Conservation (phyloP, 2,329 filamentous ascomycete genomes). For the Ceratocystis albifundus region DNA sequence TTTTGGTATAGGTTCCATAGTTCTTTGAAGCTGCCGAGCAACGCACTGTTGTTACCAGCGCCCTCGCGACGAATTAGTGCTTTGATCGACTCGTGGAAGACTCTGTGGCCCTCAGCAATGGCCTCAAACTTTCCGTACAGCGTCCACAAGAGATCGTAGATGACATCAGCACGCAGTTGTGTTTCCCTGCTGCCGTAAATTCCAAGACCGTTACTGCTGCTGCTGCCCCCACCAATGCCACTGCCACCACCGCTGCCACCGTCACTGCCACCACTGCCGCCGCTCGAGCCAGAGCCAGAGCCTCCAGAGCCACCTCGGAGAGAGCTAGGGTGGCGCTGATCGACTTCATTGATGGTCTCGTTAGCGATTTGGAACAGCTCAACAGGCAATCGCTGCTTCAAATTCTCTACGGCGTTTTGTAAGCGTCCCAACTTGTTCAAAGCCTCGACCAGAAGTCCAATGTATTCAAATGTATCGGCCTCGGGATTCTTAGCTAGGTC, state of each 20-base stretch:
- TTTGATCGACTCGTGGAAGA: slow-evolving; percentile 83
- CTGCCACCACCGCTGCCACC: slow-evolving; percentile 49
- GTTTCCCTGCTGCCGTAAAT: slow-evolving; percentile 59
- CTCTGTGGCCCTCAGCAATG: slow-evolving; percentile 87
- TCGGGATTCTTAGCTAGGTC: slow-evolving; percentile 90
- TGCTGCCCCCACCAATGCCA: neutral
- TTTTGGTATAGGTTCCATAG: slow-evolving; percentile 97
- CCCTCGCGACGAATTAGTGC: slow-evolving; percentile 77
- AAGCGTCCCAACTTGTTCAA: slow-evolving; percentile 80
- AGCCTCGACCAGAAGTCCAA: slow-evolving; percentile 75
- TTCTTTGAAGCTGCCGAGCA: slow-evolving; percentile 86
- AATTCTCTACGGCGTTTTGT: slow-evolving; percentile 73
- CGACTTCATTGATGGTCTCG: slow-evolving; percentile 87
- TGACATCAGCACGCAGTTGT: slow-evolving; percentile 67
- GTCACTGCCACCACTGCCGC: slow-evolving; percentile 45
- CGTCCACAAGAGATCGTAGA: slow-evolving; percentile 84
- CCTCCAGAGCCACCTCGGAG: slow-evolving; percentile 44
- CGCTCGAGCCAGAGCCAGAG: neutral
- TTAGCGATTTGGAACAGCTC: slow-evolving; percentile 91
- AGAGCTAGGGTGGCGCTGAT: slow-evolving; percentile 80
- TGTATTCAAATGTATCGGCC: slow-evolving; percentile 88
- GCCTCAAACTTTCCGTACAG: slow-evolving; percentile 95
- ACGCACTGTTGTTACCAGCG: slow-evolving; percentile 47
- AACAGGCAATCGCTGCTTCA: slow-evolving; percentile 86
- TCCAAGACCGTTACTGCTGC: slow-evolving; percentile 44